Evolutionary conservation across 805 yeast genomes (phyloP), one percentile per base, ranked within the genome.

Genomic region (Kuraishia borneana): DNA sequence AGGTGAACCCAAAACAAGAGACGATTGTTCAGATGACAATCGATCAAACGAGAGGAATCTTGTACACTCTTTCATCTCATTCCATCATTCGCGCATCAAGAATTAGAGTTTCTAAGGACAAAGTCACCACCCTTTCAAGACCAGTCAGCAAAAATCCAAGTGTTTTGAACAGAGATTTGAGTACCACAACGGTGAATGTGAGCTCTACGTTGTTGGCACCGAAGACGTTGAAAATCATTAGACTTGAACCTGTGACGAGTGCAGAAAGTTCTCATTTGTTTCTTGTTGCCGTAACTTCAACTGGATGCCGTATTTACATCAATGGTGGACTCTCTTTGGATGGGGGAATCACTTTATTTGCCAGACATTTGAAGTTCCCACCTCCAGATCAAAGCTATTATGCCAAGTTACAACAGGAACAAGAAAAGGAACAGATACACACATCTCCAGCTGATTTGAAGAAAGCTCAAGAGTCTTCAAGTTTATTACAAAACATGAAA

Each of bases 11-110:
- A 21, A 50, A 55, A 14, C 71, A 74, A 3, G 95, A 83, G 47
- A 55, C 67, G 1, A 61, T 84, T n/a, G 48, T 60, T 2, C 83
- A 81, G 45, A 48, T 87, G 30, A 73, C 67, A 31, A 61, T 87
- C 28, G 98, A 92, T 53, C 75, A 81, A 39, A 71, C 83, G 2
- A 72, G 96, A 51, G 75, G 74, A 21, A 65, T 83, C 17, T 51
- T 92, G 13, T 92, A 92, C 54, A 73, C 96, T 0, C 66, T 92
- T 32, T 82, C 96, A 0, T 78, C 85, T 17, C 74, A 70, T 38
- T 85, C 96, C 0, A 69, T 75, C n/a, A 73, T 92, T 16, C 70
- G 94, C 45, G 83, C 84, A 3, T 89, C 85, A 54, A 69, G 71
- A 48, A 62, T 83, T 40, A 63, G 60, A 19, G 56, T 57, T 12